A percentile compares a stretch with the other conserved stretches of the same genome.
phyloP scores from a whole-genome alignment of 2,329 filamentous ascomycete species.

The Tolypocladium album region DNA sequence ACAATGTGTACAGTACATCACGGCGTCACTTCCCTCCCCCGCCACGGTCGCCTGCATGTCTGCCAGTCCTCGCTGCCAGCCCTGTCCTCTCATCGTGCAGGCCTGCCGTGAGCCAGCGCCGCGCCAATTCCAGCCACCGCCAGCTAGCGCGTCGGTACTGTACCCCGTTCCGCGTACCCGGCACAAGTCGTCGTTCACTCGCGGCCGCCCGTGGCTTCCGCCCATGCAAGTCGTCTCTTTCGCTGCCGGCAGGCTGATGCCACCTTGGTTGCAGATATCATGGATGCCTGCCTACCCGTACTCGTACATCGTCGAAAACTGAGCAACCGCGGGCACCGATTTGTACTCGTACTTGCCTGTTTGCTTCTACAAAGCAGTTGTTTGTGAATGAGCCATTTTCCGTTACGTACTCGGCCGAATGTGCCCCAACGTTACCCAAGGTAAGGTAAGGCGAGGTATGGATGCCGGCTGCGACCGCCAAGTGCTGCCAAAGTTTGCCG shows the following conservation, averaged over 20 bases:
- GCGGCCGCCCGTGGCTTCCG: not conserved
- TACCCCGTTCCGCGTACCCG: not conserved
- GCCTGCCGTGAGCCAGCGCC: not conserved
- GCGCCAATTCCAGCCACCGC: conserved; percentile 2
- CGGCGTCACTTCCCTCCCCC: not conserved
- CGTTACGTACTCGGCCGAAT: not conserved
- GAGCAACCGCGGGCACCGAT: not conserved
- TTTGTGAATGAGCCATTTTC: not conserved
- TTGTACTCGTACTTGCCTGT: not conserved
- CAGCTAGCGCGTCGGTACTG: not conserved
- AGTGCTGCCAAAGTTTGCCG: not conserved
- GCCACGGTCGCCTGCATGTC: not conserved
- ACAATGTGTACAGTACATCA: not conserved
- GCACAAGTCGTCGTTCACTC: not conserved
- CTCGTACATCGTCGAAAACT: not conserved
- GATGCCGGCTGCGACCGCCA: not conserved
- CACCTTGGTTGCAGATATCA: not conserved
- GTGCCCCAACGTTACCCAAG: not conserved
- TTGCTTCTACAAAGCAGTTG: not conserved
- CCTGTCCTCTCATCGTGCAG: not conserved
- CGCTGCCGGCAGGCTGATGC: too few relatives aligned
- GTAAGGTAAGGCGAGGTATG: too few relatives aligned
- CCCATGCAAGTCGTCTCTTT: not conserved
- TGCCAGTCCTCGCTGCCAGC: not conserved
- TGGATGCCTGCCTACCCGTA: too few relatives aligned